phyloP scores from a whole-genome alignment of 2,329 filamentous ascomycete species.

The Fusarium sarcochroum region DNA sequence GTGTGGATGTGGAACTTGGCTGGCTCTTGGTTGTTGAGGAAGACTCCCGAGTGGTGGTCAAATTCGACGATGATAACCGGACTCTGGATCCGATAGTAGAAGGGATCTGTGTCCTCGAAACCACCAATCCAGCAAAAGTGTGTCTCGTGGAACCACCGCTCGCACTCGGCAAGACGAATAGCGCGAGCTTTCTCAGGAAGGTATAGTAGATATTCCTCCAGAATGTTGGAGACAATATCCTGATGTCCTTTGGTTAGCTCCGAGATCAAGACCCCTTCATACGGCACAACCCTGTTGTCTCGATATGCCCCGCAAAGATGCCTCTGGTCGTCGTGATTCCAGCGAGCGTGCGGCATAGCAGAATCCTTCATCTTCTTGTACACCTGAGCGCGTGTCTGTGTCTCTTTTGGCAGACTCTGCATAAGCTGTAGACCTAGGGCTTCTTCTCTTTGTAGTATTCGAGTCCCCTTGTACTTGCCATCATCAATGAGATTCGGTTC shows the following conservation, averaged over 20 bases:
- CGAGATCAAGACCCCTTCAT: slow-evolving; percentile 74
- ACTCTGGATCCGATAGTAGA: slow-evolving; percentile 84
- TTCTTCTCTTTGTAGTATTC: slow-evolving; percentile 77
- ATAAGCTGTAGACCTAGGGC: slow-evolving; percentile 76
- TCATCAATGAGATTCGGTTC: slow-evolving; percentile 82
- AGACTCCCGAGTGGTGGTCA: slow-evolving; percentile 85
- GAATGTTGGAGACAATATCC: slow-evolving; percentile 72
- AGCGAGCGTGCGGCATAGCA: slow-evolving; percentile 76
- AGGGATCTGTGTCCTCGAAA: slow-evolving; percentile 75
- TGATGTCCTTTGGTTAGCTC: slow-evolving; percentile 58
- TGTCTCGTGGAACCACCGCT: slow-evolving; percentile 73
- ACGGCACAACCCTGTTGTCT: slow-evolving; percentile 83
- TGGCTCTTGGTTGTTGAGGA: slow-evolving; percentile 79
- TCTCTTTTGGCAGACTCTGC: slow-evolving; percentile 67
- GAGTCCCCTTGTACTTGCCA: slow-evolving; percentile 73
- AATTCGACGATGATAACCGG: slow-evolving; percentile 83
- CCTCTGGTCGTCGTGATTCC: slow-evolving; percentile 86
- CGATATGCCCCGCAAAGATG: slow-evolving; percentile 84
- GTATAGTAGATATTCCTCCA: slow-evolving; percentile 75
- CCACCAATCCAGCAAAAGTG: slow-evolving; percentile 86
- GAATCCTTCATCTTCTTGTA: slow-evolving; percentile 74
- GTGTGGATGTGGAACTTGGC: slow-evolving; percentile 87
- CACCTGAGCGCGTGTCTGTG: slow-evolving; percentile 65
- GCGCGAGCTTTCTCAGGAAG: slow-evolving; percentile 70
- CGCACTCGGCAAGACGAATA: slow-evolving; percentile 68